A percentile compares a stretch with the other conserved stretches of the same genome.
Conservation (phyloP, 2,329 filamentous ascomycete genomes). For the Cadophora malorum region DNA sequence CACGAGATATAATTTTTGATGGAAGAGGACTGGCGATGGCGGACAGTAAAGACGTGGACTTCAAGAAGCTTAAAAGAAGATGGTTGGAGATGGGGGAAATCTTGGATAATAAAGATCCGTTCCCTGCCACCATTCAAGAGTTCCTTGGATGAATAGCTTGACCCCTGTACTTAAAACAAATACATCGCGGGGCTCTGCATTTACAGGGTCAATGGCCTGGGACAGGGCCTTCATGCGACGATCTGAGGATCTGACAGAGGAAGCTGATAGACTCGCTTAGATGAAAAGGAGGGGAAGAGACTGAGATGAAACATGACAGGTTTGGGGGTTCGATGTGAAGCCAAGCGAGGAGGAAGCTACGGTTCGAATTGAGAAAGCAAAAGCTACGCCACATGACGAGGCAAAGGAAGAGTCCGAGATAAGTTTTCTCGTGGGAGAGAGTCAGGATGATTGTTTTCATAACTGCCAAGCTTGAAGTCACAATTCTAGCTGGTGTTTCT, state of each 20-base stretch:
- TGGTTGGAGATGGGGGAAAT: neutral
- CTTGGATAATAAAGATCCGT: neutral
- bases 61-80: neutral
- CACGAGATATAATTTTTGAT: neutral
- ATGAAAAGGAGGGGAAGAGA: conserved; percentile 22
- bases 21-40: neutral
- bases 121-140: conserved; percentile 6
- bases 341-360: conserved; percentile 11
- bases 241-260: conserved; percentile 7
- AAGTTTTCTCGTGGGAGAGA: neutral
- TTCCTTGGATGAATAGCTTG: neutral
- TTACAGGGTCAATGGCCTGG: neutral
- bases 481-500: neutral
- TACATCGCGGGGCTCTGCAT: neutral
- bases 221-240: conserved; percentile 14
- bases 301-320: conserved; percentile 24
- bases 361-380: neutral
- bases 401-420: neutral
- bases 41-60: neutral
- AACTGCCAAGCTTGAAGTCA: neutral
- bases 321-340: conserved; percentile 12
- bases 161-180: conserved; percentile 9
- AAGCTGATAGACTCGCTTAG: conserved; percentile 18
- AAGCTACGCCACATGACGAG: neutral
- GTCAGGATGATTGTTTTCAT: neutral